Conservation (phyloP, 2,329 filamentous ascomycete species). For the Didymella pinodella region DNA sequence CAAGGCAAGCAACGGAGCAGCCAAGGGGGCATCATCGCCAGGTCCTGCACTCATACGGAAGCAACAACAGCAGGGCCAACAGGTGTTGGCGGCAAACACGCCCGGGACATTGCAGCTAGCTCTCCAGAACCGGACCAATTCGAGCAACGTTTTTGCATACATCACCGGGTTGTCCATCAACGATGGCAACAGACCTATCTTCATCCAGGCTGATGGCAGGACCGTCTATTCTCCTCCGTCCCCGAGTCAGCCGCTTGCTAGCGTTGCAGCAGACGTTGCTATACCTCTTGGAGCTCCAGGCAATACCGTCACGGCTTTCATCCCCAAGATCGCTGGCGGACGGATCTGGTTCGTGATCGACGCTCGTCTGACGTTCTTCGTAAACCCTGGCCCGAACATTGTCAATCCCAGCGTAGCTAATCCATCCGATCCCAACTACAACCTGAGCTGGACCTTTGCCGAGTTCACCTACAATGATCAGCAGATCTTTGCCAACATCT, state of each 20-base stretch:
- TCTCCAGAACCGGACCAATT: conserved; percentile 71
- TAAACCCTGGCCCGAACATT: conserved; percentile 75
- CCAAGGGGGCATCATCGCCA: not conserved
- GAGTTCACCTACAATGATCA: conserved; percentile 59
- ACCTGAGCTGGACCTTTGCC: conserved; percentile 56
- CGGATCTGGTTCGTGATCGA: conserved; percentile 75
- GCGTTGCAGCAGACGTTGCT: conserved; percentile 65
- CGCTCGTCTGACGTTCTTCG: conserved; percentile 68
- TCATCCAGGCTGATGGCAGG: conserved; percentile 71
- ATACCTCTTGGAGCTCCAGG: conserved; percentile 71
- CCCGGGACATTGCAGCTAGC: conserved; percentile 64
- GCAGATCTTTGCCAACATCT: conserved; percentile 65
- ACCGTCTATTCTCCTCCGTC: conserved; percentile 71
- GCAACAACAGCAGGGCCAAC: conserved; percentile 30
- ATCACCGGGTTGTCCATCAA: conserved; percentile 72
- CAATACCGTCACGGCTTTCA: conserved; percentile 65
- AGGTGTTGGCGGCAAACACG: conserved; percentile 35
- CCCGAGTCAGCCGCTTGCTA: conserved; percentile 60
- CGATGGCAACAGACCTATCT: conserved; percentile 65
- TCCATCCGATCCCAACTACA: conserved; percentile 58
- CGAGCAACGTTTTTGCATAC: conserved; percentile 70
- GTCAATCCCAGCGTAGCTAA: conserved; percentile 80
- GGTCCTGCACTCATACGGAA: conserved; percentile 14
- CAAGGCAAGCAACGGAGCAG: not conserved
- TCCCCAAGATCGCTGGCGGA: conserved; percentile 74